Percentiles rank a stretch among this genome's conserved stretches.
phyloP scores from a whole-genome alignment of 352 stramenopile species.

The Phytophthora foliorum region DNA sequence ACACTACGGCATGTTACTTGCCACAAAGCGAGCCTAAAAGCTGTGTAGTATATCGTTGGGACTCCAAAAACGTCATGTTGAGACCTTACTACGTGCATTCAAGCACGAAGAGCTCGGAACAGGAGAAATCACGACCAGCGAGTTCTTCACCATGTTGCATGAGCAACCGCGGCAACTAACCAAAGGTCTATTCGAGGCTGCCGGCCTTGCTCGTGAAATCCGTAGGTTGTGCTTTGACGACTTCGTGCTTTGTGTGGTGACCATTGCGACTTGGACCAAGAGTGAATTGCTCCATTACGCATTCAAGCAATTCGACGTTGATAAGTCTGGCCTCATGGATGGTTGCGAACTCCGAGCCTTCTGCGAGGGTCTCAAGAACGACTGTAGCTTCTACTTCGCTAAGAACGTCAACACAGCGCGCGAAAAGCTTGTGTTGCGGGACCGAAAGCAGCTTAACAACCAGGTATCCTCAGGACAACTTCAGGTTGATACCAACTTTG shows the following conservation, averaged over 20 bases:
- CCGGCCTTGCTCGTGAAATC: conserved; percentile 40
- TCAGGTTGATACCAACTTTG: conserved; percentile 15
- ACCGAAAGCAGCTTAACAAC: conserved; percentile 13
- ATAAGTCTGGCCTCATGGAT: conserved; percentile 74
- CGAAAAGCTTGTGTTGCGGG: conserved; percentile 49
- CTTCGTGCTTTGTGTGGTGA: conserved; percentile 68
- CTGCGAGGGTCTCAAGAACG: conserved; percentile 62
- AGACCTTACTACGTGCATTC: conserved; percentile 49
- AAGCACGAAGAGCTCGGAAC: conserved; percentile 56
- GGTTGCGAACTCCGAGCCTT: conserved; percentile 59
- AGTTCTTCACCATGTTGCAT: conserved; percentile 66
- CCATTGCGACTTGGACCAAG: conserved; percentile 55
- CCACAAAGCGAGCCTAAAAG: conserved; percentile 57
- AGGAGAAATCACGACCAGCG: conserved; percentile 64
- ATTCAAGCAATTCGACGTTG: conserved; percentile 76
- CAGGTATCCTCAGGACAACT: not conserved
- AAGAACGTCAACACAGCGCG: conserved; percentile 70
- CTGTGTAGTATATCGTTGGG: conserved; percentile 61
- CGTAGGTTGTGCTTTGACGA: conserved; percentile 66
- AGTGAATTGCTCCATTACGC: conserved; percentile 68
- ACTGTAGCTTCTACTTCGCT: conserved; percentile 70
- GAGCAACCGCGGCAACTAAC: conserved; percentile 71
- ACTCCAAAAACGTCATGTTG: conserved; percentile 54
- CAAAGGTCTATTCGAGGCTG: conserved; percentile 57
- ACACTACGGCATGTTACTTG: conserved; percentile 55